phyloP scores from a whole-genome alignment of 1,284 basidiomycete species.

The Fomitopsis schrenkii region DNA sequence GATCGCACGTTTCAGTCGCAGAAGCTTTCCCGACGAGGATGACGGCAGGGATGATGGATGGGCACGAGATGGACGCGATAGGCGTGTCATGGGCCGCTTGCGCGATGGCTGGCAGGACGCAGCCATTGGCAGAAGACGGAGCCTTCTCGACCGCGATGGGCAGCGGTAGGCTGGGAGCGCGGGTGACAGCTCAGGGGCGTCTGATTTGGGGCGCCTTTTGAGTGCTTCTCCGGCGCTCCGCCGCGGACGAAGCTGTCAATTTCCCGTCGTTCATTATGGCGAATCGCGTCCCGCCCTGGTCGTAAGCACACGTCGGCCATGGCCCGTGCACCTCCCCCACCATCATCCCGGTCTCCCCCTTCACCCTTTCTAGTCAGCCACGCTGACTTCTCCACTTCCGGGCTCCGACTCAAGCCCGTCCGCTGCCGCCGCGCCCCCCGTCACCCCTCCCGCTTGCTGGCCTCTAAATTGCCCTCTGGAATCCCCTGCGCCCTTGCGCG shows the following conservation, averaged over 20 bases:
- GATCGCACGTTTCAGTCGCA: constrained; percentile 5
- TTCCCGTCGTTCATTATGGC: constrained; percentile 1
- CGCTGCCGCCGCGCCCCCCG: not conserved
- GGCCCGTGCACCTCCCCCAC: not conserved
- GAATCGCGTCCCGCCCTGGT: not conserved
- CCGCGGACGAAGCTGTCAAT: constrained; percentile 8
- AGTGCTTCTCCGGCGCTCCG: constrained; percentile 19
- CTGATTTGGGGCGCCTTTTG: constrained; percentile 7
- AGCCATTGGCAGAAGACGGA: not conserved
- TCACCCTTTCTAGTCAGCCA: not conserved
- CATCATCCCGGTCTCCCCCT: not conserved
- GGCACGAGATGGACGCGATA: not conserved
- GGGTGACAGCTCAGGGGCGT: not conserved
- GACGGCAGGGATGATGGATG: not conserved
- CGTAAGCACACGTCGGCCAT: not conserved
- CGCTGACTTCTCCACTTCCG: not conserved
- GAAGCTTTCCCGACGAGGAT: not conserved
- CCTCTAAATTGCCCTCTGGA: too few relatives aligned
- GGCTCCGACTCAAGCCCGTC: not conserved
- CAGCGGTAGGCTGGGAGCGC: not conserved
- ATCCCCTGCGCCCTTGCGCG: not conserved
- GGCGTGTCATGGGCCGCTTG: not conserved
- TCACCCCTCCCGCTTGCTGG: not conserved
- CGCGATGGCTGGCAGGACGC: not conserved
- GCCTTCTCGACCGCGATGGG: not conserved